Evolutionary conservation across 208 protist species (phyloP).

Genomic region (Tritrichomonas foetus): DNA sequence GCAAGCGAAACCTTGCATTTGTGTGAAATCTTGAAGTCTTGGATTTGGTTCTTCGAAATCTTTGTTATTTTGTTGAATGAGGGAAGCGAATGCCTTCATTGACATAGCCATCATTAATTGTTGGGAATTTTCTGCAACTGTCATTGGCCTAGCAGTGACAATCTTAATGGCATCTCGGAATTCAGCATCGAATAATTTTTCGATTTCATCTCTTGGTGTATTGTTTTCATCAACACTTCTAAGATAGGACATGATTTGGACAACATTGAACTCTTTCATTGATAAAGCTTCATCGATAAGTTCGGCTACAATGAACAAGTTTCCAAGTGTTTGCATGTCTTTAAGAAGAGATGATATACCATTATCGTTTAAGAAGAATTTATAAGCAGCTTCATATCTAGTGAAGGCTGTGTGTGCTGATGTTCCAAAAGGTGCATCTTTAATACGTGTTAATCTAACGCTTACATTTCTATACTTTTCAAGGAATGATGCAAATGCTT

Average conservation of each 20-base stretch:
- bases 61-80: background rate
- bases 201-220: background rate
- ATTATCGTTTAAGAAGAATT: background rate
- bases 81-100: background rate
- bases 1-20: background rate
- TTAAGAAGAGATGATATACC: background rate
- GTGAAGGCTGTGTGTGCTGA: background rate
- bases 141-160: background rate
- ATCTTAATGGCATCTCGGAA: background rate
- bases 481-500: background rate
- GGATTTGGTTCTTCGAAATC: background rate
- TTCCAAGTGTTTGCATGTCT: background rate
- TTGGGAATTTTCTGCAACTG: background rate
- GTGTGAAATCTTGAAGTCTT: background rate
- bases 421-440: background rate
- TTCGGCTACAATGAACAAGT: background rate
- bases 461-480: background rate
- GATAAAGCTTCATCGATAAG: background rate
- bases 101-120: background rate
- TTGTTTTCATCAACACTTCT: background rate
- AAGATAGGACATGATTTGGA: background rate
- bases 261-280: background rate
- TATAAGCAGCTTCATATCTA: background rate
- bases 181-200: background rate
- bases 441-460: background rate